These are phyloP conservation scores for Suillus tomentosus DNA, from an alignment of 768 basidiomycete genomes.

Conservation along the genomic window DNA sequence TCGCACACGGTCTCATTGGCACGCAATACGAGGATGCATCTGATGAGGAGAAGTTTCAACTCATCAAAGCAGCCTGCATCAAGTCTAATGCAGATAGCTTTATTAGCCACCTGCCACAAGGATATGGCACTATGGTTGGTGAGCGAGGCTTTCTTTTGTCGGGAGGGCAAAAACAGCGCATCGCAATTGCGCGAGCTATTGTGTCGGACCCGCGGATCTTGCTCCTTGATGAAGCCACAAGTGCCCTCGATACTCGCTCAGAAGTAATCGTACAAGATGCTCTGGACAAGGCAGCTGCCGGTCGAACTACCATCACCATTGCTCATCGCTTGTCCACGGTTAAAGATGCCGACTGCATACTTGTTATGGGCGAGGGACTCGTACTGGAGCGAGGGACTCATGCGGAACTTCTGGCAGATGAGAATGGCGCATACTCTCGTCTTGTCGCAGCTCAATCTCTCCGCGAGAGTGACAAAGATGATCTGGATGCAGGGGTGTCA, in stretches of 20 bases:
- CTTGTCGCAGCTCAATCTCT: constrained; percentile 47
- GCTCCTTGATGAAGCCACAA: constrained; percentile 52
- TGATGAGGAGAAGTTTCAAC: constrained; percentile 43
- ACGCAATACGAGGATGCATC: constrained; percentile 42
- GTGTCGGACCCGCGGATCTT: constrained; percentile 53
- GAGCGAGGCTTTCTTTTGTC: constrained; percentile 50
- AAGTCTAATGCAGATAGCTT: constrained; percentile 56
- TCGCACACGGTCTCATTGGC: constrained; percentile 48
- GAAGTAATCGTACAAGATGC: constrained; percentile 57
- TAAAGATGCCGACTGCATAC: constrained; percentile 45
- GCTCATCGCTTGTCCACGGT: constrained; percentile 41
- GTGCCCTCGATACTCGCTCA: constrained; percentile 50
- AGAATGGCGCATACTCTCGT: constrained; percentile 42
- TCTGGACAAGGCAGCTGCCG: constrained; percentile 49
- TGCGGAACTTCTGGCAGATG: constrained; percentile 36
- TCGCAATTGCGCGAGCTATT: constrained; percentile 53
- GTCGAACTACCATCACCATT: constrained; percentile 39
- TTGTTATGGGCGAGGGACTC: constrained; percentile 46
- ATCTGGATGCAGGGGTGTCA: constrained; percentile 13
- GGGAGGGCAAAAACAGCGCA: constrained; percentile 56
- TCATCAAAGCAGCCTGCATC: constrained; percentile 49
- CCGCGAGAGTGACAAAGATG: constrained; percentile 31
- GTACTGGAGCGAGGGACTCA: constrained; percentile 48
- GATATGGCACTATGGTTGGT: constrained; percentile 53
- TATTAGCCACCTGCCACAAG: constrained; percentile 46